A percentile compares a stretch with the other conserved stretches of the same genome.
phyloP scores from a whole-genome alignment of 768 basidiomycete species.

The Collybiopsis confluens region DNA sequence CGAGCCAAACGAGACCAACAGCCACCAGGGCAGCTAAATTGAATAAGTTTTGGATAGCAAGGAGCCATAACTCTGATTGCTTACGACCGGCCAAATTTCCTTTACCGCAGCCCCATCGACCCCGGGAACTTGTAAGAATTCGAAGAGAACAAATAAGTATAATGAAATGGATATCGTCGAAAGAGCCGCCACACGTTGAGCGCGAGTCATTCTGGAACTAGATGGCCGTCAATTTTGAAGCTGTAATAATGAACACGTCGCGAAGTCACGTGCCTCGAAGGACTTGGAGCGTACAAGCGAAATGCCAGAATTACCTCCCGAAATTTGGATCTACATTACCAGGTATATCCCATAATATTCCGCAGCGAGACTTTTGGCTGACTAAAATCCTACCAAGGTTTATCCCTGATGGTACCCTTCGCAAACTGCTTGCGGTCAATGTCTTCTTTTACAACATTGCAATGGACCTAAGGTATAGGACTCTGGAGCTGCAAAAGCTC shows the following conservation, averaged over 20 bases:
- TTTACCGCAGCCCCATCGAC: constrained; percentile 40
- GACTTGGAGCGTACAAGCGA: too few species aligned
- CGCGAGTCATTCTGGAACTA: constrained; percentile 51
- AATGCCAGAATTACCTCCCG: constrained; percentile 21
- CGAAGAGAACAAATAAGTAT: constrained; percentile 57
- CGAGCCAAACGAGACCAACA: constrained; percentile 74
- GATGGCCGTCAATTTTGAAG: background rate
- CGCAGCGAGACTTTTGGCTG: too few species aligned
- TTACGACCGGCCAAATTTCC: constrained; percentile 57
- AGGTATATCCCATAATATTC: constrained; percentile 22
- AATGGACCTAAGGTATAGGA: constrained; percentile 24
- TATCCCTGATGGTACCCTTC: constrained; percentile 23
- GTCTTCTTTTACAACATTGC: constrained; percentile 27
- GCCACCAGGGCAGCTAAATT: constrained; percentile 76
- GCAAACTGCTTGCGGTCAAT: constrained; percentile 24
- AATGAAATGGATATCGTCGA: constrained; percentile 37
- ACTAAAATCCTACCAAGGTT: constrained; percentile 13
- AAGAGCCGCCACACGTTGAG: constrained; percentile 46
- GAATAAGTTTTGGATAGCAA: background rate
- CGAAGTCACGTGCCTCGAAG: too few species aligned
- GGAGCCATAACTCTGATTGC: constrained; percentile 20
- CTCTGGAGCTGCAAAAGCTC: constrained; percentile 21
- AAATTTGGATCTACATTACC: constrained; percentile 29
- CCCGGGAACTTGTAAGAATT: constrained; percentile 51
- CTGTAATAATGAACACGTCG: background rate